A percentile compares a stretch with the other conserved stretches of the same genome.
These are phyloP conservation scores for Apocynum venetum DNA, from an alignment of 257 asterid species.

Conservation along the genomic window DNA sequence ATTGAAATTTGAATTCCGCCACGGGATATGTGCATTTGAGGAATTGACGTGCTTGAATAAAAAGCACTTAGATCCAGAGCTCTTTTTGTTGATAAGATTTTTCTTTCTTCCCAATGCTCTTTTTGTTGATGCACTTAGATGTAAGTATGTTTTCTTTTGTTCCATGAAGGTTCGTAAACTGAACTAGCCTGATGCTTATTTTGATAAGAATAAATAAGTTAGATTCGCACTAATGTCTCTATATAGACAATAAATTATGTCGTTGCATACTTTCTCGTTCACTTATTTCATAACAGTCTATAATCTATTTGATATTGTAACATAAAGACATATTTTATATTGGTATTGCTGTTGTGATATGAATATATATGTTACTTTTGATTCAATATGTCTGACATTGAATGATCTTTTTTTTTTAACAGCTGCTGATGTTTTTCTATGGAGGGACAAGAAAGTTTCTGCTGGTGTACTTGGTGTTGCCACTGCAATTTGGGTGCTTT, in stretches of 20 bases:
- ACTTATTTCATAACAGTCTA: background rate
- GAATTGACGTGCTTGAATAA: background rate
- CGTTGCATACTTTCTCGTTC: background rate
- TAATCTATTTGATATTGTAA: background rate
- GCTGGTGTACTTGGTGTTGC: constrained; percentile 77
- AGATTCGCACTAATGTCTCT: background rate
- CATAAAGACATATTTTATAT: background rate
- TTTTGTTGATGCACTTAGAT: background rate
- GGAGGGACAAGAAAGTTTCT: constrained; percentile 86
- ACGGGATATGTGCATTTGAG: background rate
- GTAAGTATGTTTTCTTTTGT: background rate
- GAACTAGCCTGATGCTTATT: background rate
- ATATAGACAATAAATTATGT: background rate
- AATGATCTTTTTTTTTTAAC: constrained; percentile 16
- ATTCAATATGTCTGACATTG: background rate
- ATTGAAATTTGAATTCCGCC: background rate
- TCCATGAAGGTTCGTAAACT: background rate
- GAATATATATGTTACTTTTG: background rate
- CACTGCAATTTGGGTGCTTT: constrained; percentile 83
- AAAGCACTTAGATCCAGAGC: no score
- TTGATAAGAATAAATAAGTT: background rate
- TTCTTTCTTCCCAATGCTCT: background rate
- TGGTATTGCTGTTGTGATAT: background rate
- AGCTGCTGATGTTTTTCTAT: constrained; percentile 94
- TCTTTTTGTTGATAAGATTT: background rate